Base-by-base conservation (phyloP, 129 eudicot species). In the Ambrosia artemisiifolia region DNA sequence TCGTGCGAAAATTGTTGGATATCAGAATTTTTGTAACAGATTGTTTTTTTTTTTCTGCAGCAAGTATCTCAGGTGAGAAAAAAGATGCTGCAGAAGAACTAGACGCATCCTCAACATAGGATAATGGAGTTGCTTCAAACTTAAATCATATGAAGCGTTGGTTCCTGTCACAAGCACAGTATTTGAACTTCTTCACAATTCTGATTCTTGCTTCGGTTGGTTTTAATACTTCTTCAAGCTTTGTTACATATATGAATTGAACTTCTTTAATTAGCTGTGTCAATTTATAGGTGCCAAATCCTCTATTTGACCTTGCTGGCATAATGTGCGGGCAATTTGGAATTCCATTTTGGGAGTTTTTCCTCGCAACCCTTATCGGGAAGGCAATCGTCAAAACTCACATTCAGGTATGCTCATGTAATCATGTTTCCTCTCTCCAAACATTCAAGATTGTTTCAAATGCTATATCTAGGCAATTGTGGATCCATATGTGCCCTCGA, bases 291-390 rank as follows among this genome's bases (percentile, higher is more conserved):
- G 88, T 92, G 16, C 98, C 96, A 54, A 92, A 89, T 83, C 95
- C 98, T 70, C 79, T 92, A 47, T 92, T 89, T 81, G 98, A 89
- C 74, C 91, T 92, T 30, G 96, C 96, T 63, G 98, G 98, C 19
- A 89, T 92, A 47, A 92, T 92, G 98, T 92, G 98, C 72, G 98
- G 98, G 48, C 98, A 92, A 82, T 85, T 89, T 69, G 90, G 95
- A 67, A 85, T 92, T 67, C 96, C 98, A 6, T 92, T 92, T 67
- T 89, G 98, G 98, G 71, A 89, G 74, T 92, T 92, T 54, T 92
- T 92, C 64, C 50, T 85, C 6, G 92, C 98, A 74, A 92, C 98
- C 0, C 42, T 85, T 83, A 46, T 89, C 56, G 96, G 98, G 57
- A 92, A 92, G 83, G 98, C 98, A 38, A 75, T 92, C 54, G 61